Base-by-base conservation (phyloP, 2,329 filamentous ascomycete genomes). In the Bimuria novae-zelandiae region DNA sequence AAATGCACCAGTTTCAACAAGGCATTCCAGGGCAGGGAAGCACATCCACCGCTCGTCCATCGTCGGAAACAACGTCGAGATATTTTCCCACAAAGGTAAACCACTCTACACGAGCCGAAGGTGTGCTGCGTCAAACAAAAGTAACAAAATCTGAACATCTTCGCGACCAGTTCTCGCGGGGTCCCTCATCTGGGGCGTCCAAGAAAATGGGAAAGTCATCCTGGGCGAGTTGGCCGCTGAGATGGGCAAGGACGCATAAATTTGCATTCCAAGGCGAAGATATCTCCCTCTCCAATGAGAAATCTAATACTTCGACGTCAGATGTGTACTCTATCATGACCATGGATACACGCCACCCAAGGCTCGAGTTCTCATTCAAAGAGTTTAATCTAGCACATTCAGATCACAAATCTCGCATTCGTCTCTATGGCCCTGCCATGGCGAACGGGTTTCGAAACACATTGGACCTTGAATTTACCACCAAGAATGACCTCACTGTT, bases 391-490 rank as follows among this genome's bases (percentile, higher is more conserved):
- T 17, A 12, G 56, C 53, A 3, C 0, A 40, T 0, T 47, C 56
- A n/a, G 69, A 72, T 33, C 25, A 57, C 11, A 32, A 27, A 3
- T 47, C 53, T 7, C 56, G 56, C 7, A 57, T 70, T 30, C 63
- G 68, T 16, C 27, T 72, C 3, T 27, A 30, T 16, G 67, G 68
- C 1, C 32, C 59, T 11, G 29, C 41, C 10, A 6, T 5, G 3
- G 27, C 39, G 5, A 36, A 62, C 11, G 57, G 55, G 4, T 52
- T 55, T 17, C 25, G 7, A 3, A 42, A 52, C 21, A 54, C 51
- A 32, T 56, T 61, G 44, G 68, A 71, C 36, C 37, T 72, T 7
- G 21, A 60, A 12, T 71, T 72, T 43, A 21, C 36, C 10, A 11
- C 61, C 3, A 17, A 37, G 1, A 1, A 30, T 0, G 49, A 62